Conservation (phyloP, 495 filamentous ascomycete species). For the Apodospora peruviana region DNA sequence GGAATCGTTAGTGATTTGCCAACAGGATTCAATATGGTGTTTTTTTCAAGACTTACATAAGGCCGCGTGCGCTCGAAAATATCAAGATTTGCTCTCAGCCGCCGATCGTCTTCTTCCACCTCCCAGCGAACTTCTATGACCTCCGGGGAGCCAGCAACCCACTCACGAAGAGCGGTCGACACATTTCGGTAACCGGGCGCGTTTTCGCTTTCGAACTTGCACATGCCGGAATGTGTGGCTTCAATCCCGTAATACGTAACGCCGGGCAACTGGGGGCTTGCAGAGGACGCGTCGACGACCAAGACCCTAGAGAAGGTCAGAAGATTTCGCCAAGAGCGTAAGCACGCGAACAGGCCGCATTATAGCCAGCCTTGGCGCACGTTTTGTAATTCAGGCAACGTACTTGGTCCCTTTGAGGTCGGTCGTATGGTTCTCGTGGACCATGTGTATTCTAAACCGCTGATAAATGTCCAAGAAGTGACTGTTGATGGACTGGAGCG, state of each 20-base stretch:
- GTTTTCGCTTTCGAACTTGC: slow-evolving; percentile 70
- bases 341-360: no score
- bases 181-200: slow-evolving; percentile 72
- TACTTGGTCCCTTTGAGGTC: slow-evolving; percentile 51
- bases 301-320: slow-evolving; percentile 29
- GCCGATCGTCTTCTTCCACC: slow-evolving; percentile 53
- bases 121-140: slow-evolving; percentile 58
- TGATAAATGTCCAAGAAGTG: slow-evolving; percentile 69
- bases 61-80: slow-evolving; percentile 35
- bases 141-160: slow-evolving; percentile 53
- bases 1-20: not conserved
- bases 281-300: slow-evolving; percentile 72
- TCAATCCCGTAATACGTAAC: slow-evolving; percentile 75
- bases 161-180: slow-evolving; percentile 64
- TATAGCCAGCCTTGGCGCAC: no score
- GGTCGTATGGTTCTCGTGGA: slow-evolving; percentile 63
- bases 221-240: slow-evolving; percentile 81
- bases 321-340: no score
- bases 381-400: slow-evolving; percentile 4
- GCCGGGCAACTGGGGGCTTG: slow-evolving; percentile 66
- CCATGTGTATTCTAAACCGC: slow-evolving; percentile 63
- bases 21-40: not conserved
- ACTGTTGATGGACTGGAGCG: slow-evolving; percentile 72
- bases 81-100: slow-evolving; percentile 34
- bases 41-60: slow-evolving; percentile 27